Evolutionary conservation across 352 stramenopile genomes (phyloP), one percentile per base, ranked within the genome.

Genomic region (Globisporangium viniferum): DNA sequence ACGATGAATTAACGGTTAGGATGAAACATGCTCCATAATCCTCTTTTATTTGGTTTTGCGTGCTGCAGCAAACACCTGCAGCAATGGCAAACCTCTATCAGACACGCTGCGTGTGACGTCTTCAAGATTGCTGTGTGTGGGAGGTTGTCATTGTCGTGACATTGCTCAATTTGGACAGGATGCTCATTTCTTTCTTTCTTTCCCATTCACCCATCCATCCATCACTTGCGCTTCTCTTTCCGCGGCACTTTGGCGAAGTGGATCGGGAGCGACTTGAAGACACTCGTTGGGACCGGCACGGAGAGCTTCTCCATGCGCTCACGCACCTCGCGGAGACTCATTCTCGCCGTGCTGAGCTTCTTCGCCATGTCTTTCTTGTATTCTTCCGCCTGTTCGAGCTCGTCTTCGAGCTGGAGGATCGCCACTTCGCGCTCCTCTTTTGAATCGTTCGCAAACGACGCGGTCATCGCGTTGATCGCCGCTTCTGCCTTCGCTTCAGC

Each of bases 331-430:
- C 69, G 78, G 20, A 88, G 67, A 14, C 77, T 70, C 15, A 53
- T 57, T 3, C 73, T 61, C 56, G 67, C 59, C n/a, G 58, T 56
- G 15, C 55, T 64, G 5, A 90, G 73, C 59, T 83, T 82, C n/a
- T 78, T 73, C 1, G 71, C 39, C 49, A 87, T 62, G 53, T 82
- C 70, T 27, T 73, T 73, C 53, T 87, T 88, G 71, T 86, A 76
- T n/a, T 76, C 66, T 31, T 87, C 77, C 15, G 75, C 75, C 67
- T 88, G 81, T 29, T 87, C 80, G 39, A 90, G 74, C 33, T 89
- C 82, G 62, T 89, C 78, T 44, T 88, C 78, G 3, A 90, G 68
- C 66, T 83, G 80, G 53, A 80, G 66, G 33, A 84, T 55, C n/a
- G 75, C 72, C 22, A 76, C 71, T 55, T 85, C 79, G 29, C 70